phyloP scores from a whole-genome alignment of 768 basidiomycete genomes.

The Agrocybe chaxingu region DNA sequence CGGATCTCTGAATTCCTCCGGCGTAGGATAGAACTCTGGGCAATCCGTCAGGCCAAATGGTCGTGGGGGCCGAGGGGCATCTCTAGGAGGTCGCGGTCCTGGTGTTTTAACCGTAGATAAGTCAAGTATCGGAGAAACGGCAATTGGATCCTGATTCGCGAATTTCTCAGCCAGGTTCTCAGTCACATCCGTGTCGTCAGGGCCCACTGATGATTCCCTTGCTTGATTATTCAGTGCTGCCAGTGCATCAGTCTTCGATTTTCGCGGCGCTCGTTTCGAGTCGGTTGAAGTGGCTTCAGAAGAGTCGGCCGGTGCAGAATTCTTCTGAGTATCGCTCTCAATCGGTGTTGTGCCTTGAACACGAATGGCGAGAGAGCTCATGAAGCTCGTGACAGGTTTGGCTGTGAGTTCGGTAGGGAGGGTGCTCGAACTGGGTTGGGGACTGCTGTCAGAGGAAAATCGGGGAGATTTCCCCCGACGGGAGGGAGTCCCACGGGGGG shows the following conservation, averaged over 20 bases:
- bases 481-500: constrained; percentile 56
- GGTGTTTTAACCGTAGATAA: constrained; percentile 69
- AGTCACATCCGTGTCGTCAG: constrained; percentile 48
- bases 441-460: constrained; percentile 43
- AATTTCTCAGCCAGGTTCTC: constrained; percentile 48
- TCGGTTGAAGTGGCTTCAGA: constrained; percentile 38
- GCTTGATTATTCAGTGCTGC: constrained; percentile 73
- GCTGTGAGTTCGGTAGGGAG: constrained; percentile 46
- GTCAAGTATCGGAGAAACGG: constrained; percentile 62
- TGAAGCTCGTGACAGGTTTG: constrained; percentile 49
- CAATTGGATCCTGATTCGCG: constrained; percentile 54
- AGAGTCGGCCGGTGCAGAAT: constrained; percentile 30
- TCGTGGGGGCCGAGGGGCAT: constrained; percentile 44
- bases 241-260: constrained; percentile 87
- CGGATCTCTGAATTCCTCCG: constrained; percentile 92
- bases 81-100: constrained; percentile 41
- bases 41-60: constrained; percentile 89
- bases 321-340: constrained; percentile 40
- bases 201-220: constrained; percentile 49
- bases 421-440: constrained; percentile 43
- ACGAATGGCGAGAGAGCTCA: constrained; percentile 73
- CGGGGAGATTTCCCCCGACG: constrained; percentile 64
- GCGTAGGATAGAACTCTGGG: constrained; percentile 82
- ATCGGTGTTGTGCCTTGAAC: constrained; percentile 74
- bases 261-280: constrained; percentile 74